These are phyloP conservation scores for Clarireedia hainanense DNA, from an alignment of 2,329 filamentous ascomycete species.

Conservation along the genomic window DNA sequence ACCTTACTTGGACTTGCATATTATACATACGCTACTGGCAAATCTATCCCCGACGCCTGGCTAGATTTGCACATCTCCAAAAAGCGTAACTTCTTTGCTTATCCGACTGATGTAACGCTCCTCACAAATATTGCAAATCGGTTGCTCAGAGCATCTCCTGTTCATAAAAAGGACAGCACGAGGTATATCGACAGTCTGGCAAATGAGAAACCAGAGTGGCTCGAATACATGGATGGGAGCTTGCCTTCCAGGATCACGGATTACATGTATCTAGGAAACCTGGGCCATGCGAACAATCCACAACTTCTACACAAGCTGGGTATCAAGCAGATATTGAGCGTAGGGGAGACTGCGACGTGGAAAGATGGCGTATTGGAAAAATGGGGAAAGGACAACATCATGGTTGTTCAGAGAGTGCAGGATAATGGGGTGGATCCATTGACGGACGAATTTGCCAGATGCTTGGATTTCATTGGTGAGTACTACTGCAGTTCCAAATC, in stretches of 20 bases:
- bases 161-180: constrained; percentile 39
- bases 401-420: constrained; percentile 78
- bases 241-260: constrained; percentile 81
- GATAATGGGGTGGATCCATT: constrained; percentile 95
- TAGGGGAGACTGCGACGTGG: constrained; percentile 86
- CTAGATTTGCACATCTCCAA: constrained; percentile 72
- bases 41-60: constrained; percentile 79
- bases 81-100: constrained; percentile 91
- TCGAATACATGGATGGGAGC: constrained; percentile 77
- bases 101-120: constrained; percentile 79
- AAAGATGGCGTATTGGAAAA: constrained; percentile 57
- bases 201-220: constrained; percentile 66
- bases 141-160: constrained; percentile 64
- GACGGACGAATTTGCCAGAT: constrained; percentile 75
- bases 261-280: constrained; percentile 94
- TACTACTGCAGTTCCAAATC: constrained; percentile 13
- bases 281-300: constrained; percentile 90
- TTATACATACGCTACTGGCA: constrained; percentile 82
- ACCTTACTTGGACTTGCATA: constrained; percentile 86
- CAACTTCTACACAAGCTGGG: constrained; percentile 71
- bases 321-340: constrained; percentile 81
- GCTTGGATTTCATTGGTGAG: constrained; percentile 87
- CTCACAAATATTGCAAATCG: constrained; percentile 70
- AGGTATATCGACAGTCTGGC: constrained; percentile 45
- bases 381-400: constrained; percentile 73